These are phyloP conservation scores for Fomitopsis pinicola DNA, from an alignment of 1,284 basidiomycete species.

Conservation along the genomic window DNA sequence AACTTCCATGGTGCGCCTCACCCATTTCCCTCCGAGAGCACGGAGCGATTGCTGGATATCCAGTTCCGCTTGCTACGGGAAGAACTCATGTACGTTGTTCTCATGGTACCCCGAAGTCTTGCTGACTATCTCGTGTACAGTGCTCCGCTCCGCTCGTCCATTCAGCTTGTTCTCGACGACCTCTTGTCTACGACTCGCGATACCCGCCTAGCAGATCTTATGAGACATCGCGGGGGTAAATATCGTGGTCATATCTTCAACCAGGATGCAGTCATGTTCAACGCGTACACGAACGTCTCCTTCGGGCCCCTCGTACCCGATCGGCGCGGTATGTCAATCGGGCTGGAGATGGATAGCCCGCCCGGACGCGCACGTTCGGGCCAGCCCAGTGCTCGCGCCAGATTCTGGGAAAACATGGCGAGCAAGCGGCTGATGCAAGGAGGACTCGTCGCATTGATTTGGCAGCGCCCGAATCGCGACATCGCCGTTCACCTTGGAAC, in stretches of 20 bases:
- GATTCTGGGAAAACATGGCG: conserved; percentile 34
- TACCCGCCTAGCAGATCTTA: conserved; percentile 22
- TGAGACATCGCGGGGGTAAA: conserved; percentile 25
- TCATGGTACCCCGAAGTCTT: background rate
- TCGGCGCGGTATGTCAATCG: conserved; percentile 19
- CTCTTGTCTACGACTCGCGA: conserved; percentile 13
- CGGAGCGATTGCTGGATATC: conserved; percentile 33
- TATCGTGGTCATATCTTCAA: conserved; percentile 25
- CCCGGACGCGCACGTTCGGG: conserved; percentile 21
- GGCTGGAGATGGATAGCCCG: conserved; percentile 22
- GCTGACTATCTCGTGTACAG: conserved; percentile 25
- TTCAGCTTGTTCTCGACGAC: conserved; percentile 31
- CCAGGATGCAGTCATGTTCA: conserved; percentile 25
- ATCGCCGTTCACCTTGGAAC: conserved; percentile 23
- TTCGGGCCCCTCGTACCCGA: conserved; percentile 21
- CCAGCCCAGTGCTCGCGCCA: conserved; percentile 12
- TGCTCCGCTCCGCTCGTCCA: conserved; percentile 46
- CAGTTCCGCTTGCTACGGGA: conserved; percentile 40
- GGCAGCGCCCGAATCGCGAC: conserved; percentile 25
- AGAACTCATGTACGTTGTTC: conserved; percentile 30
- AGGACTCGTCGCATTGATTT: conserved; percentile 25
- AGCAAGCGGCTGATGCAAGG: conserved; percentile 26
- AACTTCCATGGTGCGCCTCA: conserved; percentile 38
- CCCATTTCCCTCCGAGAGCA: conserved; percentile 27
- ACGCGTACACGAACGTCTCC: conserved; percentile 25